Evolutionary conservation across 1,284 basidiomycete species (phyloP).

Genomic region (Malassezia sympodialis): DNA sequence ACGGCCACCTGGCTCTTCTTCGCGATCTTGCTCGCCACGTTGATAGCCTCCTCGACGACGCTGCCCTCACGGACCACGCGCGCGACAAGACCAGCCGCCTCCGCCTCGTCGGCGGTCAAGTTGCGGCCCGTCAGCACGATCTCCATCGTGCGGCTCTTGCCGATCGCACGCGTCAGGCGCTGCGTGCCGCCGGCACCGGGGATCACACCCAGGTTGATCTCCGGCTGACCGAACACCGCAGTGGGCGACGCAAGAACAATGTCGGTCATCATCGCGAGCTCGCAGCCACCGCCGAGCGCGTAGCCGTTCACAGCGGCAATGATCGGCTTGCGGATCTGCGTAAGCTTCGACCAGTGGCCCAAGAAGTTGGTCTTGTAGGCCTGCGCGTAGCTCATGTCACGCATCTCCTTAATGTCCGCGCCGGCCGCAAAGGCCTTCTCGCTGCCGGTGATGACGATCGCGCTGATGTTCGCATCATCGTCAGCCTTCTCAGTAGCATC

Average conservation of each 20-base stretch:
- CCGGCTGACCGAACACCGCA: slow-evolving; percentile 90
- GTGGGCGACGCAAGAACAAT: slow-evolving; percentile 89
- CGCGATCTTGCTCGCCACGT: slow-evolving; percentile 69
- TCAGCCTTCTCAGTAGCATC: slow-evolving; percentile 67
- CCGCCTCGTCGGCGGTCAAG: slow-evolving; percentile 72
- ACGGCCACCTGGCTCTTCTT: slow-evolving; percentile 74
- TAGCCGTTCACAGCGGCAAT: slow-evolving; percentile 93
- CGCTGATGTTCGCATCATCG: slow-evolving; percentile 52
- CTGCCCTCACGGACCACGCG: slow-evolving; percentile 60
- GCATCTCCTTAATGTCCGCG: slow-evolving; percentile 88
- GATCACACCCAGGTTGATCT: slow-evolving; percentile 93
- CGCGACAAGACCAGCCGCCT: slow-evolving; percentile 72
- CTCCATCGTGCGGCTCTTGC: slow-evolving; percentile 93
- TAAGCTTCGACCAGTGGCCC: slow-evolving; percentile 72
- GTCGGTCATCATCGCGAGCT: slow-evolving; percentile 56
- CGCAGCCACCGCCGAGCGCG: slow-evolving; percentile 65
- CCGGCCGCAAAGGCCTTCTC: slow-evolving; percentile 91
- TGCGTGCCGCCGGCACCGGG: slow-evolving; percentile 77
- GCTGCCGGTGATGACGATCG: slow-evolving; percentile 85
- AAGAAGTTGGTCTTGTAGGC: slow-evolving; percentile 83
- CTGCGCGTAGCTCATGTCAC: slow-evolving; percentile 73
- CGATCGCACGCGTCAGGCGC: slow-evolving; percentile 72
- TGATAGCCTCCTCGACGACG: slow-evolving; percentile 79
- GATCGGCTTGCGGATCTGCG: slow-evolving; percentile 74
- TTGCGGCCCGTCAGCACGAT: slow-evolving; percentile 68